Evolutionary conservation across 495 filamentous ascomycete species (phyloP), one percentile per base, ranked within the genome.

Genomic region (Trichoderma asperelloides): DNA sequence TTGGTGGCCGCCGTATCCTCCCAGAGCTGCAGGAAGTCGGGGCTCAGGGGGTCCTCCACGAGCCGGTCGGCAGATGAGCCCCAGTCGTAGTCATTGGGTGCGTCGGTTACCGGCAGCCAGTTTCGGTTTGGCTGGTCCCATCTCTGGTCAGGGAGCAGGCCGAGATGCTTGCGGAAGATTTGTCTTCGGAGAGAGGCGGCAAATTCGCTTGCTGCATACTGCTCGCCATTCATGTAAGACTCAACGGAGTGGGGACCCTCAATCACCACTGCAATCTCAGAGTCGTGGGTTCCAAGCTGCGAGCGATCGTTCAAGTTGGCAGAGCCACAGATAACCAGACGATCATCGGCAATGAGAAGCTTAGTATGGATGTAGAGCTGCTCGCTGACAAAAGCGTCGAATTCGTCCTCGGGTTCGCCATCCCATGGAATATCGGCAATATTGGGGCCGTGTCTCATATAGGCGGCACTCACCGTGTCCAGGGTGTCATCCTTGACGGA

Each of bases 251-350:
- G 87, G 2, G 83, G 86, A 76, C 96, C 94, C 72, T 93, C 88
- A 70, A 96, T 87, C 49, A 92, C 76, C 65, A 92, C 81, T n/a
- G 90, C 90, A 68, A 93, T 91, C 68, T 93, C 90, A 6, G 88
- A 91, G 71, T 91, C 89, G 71, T 91, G 88, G 67, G 78, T 74
- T 45, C 94, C 94, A 18, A 96, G 84, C 76, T 98, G 94, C 25
- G 90, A 94, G 69, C 94, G 90, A 77, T 98, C 94, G 78, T 98
- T 98, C 51, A 98, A 77, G 76, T 98, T 98, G 41, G 94, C 94
- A 0, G 90, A 94, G 63, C 94, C 94, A 77, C 90, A 92, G 74
- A 98, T 93, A 37, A 92, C 94, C 64, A 91, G 78, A 7, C 86
- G 84, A 77, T 98, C 93, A 72, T 98, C 93, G 65, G 93, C 93